Evolutionary conservation across 305 asterid species (phyloP), one percentile per base, ranked within the genome.

Genomic region (Fraxinus latifolia): DNA sequence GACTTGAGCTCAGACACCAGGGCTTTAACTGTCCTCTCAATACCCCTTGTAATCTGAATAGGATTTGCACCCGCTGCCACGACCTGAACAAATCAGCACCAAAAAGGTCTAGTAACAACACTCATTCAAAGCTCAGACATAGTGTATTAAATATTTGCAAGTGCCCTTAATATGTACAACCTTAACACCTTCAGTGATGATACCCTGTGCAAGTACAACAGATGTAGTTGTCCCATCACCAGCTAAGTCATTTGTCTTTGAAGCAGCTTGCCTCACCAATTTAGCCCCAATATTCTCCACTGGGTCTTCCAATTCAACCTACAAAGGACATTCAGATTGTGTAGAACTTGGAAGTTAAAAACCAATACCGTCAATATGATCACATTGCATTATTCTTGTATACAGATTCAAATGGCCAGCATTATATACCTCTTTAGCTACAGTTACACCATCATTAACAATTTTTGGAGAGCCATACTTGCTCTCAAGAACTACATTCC

Each of bases 171-270:
- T 27, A 12, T 68, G 21, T 15, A n/a, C 76, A 15, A 91, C 95
- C 95, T 91, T 90, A 68, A 91, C 95, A 76, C 95, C 95, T 83
- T 91, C 93, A 17, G 91, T 72, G 44, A 91, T 91, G 55, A 91
- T 89, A 78, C 95, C 94, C 77, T 91, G 95, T 74, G 95, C 94
- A 33, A 91, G 89, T 81, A 91, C 95, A 65, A 90, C 94, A 32
- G 94, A 91, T 42, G 94, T 91, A 0, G 95, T 91, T 21, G 94
- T 89, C 47, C 95, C 94, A 84, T 91, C 93, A 74, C 95, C 95
- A 79, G 95, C 95, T 82, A 90, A 86, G 83, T 91, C 95, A 81
- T 91, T 91, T 44, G 94, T 91, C 86, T 90, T 91, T 27, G 95
- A 89, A 32, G 92, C 95, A 68, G 95, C 95, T 89, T 91, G 95